Evolutionary conservation across 495 filamentous ascomycete species (phyloP), one percentile per base, ranked within the genome.

Genomic region (Achaetomiella virescens): DNA sequence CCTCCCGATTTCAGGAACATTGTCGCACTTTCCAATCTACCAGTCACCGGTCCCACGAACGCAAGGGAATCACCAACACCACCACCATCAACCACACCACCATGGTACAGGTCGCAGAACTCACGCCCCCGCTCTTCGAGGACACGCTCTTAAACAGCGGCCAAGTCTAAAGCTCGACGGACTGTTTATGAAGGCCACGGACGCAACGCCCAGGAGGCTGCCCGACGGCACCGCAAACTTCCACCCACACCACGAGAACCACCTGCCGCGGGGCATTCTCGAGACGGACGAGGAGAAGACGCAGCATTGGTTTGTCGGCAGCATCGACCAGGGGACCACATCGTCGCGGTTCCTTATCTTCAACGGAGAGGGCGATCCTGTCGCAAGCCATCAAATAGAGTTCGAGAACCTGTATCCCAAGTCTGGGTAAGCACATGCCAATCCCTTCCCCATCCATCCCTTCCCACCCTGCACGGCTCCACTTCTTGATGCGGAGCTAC

Each of bases 331-430:
- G 65, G 92, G 92, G 21, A 97, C 92, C 7, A 96, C 92, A 14
- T 95, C 89, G 61, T 89, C 92, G 31, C 84, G 92, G 15, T 96
- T 96, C 68, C 77, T 97, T 53, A 91, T 97, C 56, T 96, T 97
- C 71, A 83, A 96, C 70, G 80, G 82, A 55, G 76, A 80, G 20
- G 91, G 91, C 55, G 84, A 82, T 20, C 89, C 90, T 12, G 81
- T 91, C 37, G 89, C 89, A 22, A 87, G 84, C 61, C 91, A 97
- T 69, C 92, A 96, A 70, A 84, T 90, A 40, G 91, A 96, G 68
- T 95, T 96, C 70, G 83, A 82, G 61, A 91, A 96, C 63, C 82
- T 87, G 42, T 93, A 95, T 70, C 89, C 90, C 20, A 77, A 90
- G 58, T 85, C 92, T 63, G 91, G 92, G 91, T 95, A 82, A 67